Percentiles rank a stretch among this genome's conserved stretches.
Evolutionary conservation across 495 filamentous ascomycete genomes (phyloP).

Genomic region (Penicillium riverlandense): DNA sequence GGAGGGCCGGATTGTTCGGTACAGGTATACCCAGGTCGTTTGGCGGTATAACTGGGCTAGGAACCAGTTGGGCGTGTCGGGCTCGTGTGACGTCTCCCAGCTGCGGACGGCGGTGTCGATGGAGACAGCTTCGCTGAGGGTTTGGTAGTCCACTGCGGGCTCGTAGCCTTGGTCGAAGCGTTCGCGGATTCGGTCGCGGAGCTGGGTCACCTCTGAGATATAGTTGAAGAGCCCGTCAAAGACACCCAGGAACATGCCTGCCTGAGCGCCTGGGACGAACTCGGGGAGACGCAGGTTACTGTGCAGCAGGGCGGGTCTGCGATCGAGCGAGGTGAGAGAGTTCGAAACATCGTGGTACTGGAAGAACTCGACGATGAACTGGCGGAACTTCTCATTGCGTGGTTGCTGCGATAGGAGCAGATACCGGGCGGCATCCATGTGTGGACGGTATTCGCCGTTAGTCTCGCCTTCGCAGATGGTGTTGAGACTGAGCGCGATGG

Average conservation of each 20-base stretch:
- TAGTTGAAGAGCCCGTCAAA: constrained; percentile 79
- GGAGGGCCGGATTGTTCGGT: constrained; percentile 75
- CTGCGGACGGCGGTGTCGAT: constrained; percentile 70
- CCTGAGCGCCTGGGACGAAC: constrained; percentile 66
- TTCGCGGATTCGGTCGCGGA: constrained; percentile 68
- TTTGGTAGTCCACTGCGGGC: constrained; percentile 67
- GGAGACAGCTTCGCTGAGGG: constrained; percentile 64
- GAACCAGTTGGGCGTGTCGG: constrained; percentile 64
- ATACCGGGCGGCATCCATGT: constrained; percentile 69
- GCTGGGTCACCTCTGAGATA: constrained; percentile 70
- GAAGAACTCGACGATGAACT: constrained; percentile 89
- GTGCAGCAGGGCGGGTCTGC: constrained; percentile 44
- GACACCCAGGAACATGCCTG: constrained; percentile 72
- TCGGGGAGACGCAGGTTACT: constrained; percentile 59
- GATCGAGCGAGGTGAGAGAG: constrained; percentile 65
- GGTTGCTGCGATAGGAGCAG: constrained; percentile 55
- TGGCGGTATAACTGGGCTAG: constrained; percentile 80
- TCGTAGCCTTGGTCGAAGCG: constrained; percentile 56
- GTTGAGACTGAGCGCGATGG: constrained; percentile 74
- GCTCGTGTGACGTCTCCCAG: constrained; percentile 67
- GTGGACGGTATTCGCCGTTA: constrained; percentile 69
- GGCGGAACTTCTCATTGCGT: constrained; percentile 58
- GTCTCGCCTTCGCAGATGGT: constrained; percentile 74
- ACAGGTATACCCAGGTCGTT: constrained; percentile 86
- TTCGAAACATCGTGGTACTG: constrained; percentile 83